Percentiles rank a stretch among this genome's conserved stretches.
Evolutionary conservation across 2,329 filamentous ascomycete species (phyloP).

Genomic region (Exophiala phaeomuriformis): DNA sequence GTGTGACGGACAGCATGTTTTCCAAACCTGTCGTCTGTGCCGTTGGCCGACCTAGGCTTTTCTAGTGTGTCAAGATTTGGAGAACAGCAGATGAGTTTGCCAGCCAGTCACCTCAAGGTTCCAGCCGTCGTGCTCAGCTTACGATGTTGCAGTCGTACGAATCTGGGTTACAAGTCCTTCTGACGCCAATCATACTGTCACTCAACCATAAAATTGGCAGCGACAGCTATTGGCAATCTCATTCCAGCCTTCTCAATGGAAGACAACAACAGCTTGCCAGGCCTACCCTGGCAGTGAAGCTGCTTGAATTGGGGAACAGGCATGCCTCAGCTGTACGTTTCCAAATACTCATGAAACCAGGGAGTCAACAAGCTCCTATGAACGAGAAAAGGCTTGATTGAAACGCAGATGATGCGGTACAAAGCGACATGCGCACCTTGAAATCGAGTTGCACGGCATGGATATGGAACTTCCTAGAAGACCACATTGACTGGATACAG

Average conservation of each 20-base stretch:
- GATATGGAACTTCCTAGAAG: too few relatives aligned
- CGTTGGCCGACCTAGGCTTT: background rate
- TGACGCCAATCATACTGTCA: background rate
- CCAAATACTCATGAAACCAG: conserved; percentile 1
- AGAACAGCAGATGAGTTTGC: background rate
- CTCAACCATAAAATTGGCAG: background rate
- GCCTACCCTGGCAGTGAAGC: background rate
- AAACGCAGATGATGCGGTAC: background rate
- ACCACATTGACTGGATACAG: background rate
- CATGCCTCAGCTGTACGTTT: background rate
- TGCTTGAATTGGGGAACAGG: background rate
- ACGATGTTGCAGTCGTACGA: background rate
- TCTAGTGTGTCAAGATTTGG: background rate
- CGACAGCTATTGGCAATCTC: background rate
- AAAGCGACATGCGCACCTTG: background rate
- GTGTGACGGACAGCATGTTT: background rate
- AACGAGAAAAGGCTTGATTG: background rate
- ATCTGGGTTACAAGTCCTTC: background rate
- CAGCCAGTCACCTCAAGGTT: background rate
- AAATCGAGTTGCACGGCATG: background rate
- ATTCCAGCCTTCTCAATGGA: background rate
- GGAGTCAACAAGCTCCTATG: background rate
- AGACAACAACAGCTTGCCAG: background rate
- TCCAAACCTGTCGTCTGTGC: background rate
- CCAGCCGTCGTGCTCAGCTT: background rate